Evolutionary conservation across 805 yeast genomes (phyloP).

Genomic region (Cyberlindnera galapagoensis): DNA sequence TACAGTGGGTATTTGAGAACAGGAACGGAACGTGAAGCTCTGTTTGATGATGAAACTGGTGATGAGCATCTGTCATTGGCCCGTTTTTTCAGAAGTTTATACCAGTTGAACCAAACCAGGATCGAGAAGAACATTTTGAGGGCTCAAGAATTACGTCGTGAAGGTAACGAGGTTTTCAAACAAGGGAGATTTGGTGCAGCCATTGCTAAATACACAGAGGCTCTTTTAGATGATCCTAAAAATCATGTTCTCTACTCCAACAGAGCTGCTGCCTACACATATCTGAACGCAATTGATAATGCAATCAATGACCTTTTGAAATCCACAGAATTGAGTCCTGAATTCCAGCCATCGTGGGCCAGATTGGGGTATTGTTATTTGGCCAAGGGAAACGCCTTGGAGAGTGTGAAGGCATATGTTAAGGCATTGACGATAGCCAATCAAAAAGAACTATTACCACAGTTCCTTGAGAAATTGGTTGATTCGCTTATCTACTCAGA

Average conservation of each 20-base stretch:
- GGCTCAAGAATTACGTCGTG: slow-evolving; percentile 11
- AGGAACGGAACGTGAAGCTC: slow-evolving; percentile 6
- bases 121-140: slow-evolving; percentile 3
- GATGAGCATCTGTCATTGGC: slow-evolving; percentile 11
- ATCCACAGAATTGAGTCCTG: slow-evolving; percentile 27
- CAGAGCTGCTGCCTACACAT: slow-evolving; percentile 35
- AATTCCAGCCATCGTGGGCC: slow-evolving; percentile 33
- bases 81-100: slow-evolving; percentile 11
- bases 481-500: slow-evolving; percentile 15
- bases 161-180: slow-evolving; percentile 15
- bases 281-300: slow-evolving; percentile 27
- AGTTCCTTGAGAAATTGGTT: slow-evolving; percentile 12
- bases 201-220: slow-evolving; percentile 31
- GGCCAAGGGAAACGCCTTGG: slow-evolving; percentile 30
- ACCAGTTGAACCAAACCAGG: slow-evolving; percentile 5
- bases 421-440: slow-evolving; percentile 26
- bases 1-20: slow-evolving; percentile 12
- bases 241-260: slow-evolving; percentile 30
- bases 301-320: slow-evolving; percentile 31
- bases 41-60: slow-evolving; percentile 13
- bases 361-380: slow-evolving; percentile 31
- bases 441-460: slow-evolving; percentile 6
- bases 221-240: slow-evolving; percentile 26
- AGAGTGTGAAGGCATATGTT: slow-evolving; percentile 31
- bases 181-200: slow-evolving; percentile 23